A percentile compares a stretch with the other conserved stretches of the same genome.
Conservation (phyloP, 257 asterid species). For the Solanum gandarillasii region DNA sequence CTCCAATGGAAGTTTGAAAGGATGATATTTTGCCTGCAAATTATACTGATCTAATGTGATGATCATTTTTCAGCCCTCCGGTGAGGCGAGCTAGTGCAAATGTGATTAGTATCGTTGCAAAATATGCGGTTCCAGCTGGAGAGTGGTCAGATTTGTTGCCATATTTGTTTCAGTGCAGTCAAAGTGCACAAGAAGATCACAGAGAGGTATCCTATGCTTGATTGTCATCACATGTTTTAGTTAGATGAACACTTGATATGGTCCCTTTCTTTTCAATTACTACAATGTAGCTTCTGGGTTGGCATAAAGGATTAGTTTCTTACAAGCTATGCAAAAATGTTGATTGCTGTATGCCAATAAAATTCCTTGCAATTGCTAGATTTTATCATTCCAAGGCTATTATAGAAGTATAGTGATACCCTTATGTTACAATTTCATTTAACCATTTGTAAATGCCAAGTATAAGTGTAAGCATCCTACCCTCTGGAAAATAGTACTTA, state of each 20-base stretch:
- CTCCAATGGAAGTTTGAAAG: neutral
- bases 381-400: neutral
- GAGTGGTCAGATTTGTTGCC: conserved; percentile 98
- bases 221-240: neutral
- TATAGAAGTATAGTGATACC: neutral
- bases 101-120: conserved; percentile 92
- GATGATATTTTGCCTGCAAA: neutral
- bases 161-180: conserved; percentile 89
- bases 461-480: neutral
- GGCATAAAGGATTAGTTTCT: neutral
- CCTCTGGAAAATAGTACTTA: neutral
- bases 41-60: neutral
- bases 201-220: conserved; percentile 59
- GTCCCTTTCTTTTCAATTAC: neutral
- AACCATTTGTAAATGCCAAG: neutral
- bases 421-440: neutral
- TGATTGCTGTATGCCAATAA: neutral
- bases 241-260: neutral
- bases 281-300: neutral
- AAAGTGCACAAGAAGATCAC: conserved; percentile 90
- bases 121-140: conserved; percentile 93
- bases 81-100: conserved; percentile 97
- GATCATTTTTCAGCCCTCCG: conserved; percentile 54
- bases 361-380: neutral
- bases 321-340: neutral